A percentile compares a stretch with the other conserved stretches of the same genome.
Evolutionary conservation across 371 early-diverging fungal species (phyloP).

Genomic region (Haplosporangium sp.): DNA sequence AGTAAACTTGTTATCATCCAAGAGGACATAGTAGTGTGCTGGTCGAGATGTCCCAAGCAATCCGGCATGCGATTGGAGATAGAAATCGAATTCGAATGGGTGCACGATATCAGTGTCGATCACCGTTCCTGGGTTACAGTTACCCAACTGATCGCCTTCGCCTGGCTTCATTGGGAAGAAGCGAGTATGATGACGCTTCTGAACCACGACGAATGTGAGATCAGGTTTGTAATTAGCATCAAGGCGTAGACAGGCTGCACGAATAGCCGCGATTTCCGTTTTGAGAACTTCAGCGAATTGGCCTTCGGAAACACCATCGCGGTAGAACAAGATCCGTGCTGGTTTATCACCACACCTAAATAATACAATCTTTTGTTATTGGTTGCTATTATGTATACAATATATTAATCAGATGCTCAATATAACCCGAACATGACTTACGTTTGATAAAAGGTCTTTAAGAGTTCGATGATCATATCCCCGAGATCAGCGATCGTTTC

Average conservation of each 20-base stretch:
- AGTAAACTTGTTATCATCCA: slow-evolving; percentile 78
- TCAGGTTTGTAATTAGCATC: slow-evolving; percentile 52
- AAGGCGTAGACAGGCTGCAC: slow-evolving; percentile 51
- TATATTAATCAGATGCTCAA: too few species aligned
- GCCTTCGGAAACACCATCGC: slow-evolving; percentile 95
- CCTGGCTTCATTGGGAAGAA: slow-evolving; percentile 59
- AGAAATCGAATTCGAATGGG: slow-evolving; percentile 93
- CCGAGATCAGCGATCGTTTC: slow-evolving; percentile 92
- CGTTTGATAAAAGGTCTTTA: slow-evolving; percentile 83
- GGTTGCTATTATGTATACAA: not conserved
- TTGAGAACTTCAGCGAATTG: slow-evolving; percentile 87
- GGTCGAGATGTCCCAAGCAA: slow-evolving; percentile 87
- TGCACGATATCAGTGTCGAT: slow-evolving; percentile 89
- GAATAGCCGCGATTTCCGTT: slow-evolving; percentile 84
- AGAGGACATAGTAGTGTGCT: slow-evolving; percentile 82
- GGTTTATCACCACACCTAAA: slow-evolving; percentile 74
- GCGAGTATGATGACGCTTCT: slow-evolving; percentile 77
- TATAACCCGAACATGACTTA: slow-evolving; percentile 1
- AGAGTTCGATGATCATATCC: slow-evolving; percentile 85
- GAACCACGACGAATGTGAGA: slow-evolving; percentile 74
- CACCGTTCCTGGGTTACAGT: slow-evolving; percentile 88
- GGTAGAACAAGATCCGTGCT: slow-evolving; percentile 91
- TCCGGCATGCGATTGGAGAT: slow-evolving; percentile 84
- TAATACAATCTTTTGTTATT: too few species aligned
- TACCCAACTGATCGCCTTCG: slow-evolving; percentile 60